Evolutionary conservation across 2,329 filamentous ascomycete genomes (phyloP).

Genomic region (Alternaria postmessia): DNA sequence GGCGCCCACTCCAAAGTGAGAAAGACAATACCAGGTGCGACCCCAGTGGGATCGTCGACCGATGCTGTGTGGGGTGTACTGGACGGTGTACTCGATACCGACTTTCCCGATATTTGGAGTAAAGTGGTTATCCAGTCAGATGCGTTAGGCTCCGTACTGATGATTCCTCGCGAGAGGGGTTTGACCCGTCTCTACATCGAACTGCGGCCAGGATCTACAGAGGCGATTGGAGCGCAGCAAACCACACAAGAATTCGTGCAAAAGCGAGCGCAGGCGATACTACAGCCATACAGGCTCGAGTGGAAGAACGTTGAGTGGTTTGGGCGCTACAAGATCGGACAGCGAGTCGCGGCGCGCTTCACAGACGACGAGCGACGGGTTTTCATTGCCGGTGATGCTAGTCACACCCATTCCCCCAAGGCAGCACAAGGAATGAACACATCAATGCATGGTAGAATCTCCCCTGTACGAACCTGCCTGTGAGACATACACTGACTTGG

Average conservation of each 20-base stretch:
- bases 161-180: constrained; percentile 75
- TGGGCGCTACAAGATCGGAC: constrained; percentile 60
- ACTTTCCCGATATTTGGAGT: constrained; percentile 79
- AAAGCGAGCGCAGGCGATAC: constrained; percentile 63
- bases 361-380: constrained; percentile 52
- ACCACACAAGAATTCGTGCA: constrained; percentile 73
- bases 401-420: constrained; percentile 54
- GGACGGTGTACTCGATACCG: constrained; percentile 73
- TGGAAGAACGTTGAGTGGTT: constrained; percentile 62
- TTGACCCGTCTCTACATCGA: constrained; percentile 71
- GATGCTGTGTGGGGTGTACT: constrained; percentile 75
- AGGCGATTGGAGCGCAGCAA: constrained; percentile 41
- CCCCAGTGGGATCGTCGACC: constrained; percentile 58
- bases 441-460: constrained; percentile 48
- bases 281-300: constrained; percentile 55
- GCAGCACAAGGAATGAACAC: constrained; percentile 58
- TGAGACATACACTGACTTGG: background rate
- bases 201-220: constrained; percentile 49
- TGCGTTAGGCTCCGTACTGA: constrained; percentile 73
- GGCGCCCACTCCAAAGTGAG: constrained; percentile 76
- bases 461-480: background rate
- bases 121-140: constrained; percentile 75
- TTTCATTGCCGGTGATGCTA: constrained; percentile 61
- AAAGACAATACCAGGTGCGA: constrained; percentile 63
- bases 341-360: constrained; percentile 58